These are phyloP conservation scores for Amylostereum chailletii DNA, from an alignment of 1,284 basidiomycete species.

Conservation along the genomic window DNA sequence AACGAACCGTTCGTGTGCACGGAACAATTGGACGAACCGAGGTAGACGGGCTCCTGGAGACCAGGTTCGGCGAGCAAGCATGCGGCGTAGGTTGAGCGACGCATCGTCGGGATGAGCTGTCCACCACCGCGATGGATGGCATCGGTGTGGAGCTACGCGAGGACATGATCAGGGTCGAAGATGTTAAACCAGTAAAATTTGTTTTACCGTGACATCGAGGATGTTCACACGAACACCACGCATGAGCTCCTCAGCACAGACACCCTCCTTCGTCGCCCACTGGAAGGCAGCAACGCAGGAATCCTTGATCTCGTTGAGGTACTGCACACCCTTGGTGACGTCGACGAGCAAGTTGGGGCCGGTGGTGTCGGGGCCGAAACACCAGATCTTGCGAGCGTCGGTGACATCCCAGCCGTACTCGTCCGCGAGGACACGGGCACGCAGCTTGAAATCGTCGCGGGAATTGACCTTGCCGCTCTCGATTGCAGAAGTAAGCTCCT, in stretches of 20 bases:
- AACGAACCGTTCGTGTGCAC: neutral
- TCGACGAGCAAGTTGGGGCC: constrained; percentile 97
- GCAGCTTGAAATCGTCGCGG: constrained; percentile 97
- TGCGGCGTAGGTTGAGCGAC: constrained; percentile 96
- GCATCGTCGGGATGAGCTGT: constrained; percentile 93
- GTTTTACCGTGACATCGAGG: constrained; percentile 84
- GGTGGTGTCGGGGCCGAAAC: constrained; percentile 97
- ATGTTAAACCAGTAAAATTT: constrained; percentile 7
- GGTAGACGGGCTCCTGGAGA: constrained; percentile 96
- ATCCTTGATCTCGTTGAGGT: constrained; percentile 99
- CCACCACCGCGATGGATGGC: constrained; percentile 99
- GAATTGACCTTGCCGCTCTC: constrained; percentile 82
- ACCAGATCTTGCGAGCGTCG: constrained; percentile 99
- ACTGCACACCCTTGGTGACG: constrained; percentile 98
- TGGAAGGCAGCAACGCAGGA: constrained; percentile 99
- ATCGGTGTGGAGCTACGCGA: constrained; percentile 82
- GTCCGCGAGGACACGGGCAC: constrained; percentile 94
- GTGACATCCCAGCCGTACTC: constrained; percentile 99
- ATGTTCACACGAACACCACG: constrained; percentile 97
- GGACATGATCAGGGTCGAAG: constrained; percentile 1
- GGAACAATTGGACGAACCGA: constrained; percentile 39
- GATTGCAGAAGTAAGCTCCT: constrained; percentile 92
- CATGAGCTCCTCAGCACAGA: constrained; percentile 96
- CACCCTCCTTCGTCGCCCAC: constrained; percentile 99
- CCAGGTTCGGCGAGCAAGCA: constrained; percentile 86